A percentile compares a stretch with the other conserved stretches of the same genome.
Conservation (phyloP, 257 asterid species). For the Cynanchum wilfordii region DNA sequence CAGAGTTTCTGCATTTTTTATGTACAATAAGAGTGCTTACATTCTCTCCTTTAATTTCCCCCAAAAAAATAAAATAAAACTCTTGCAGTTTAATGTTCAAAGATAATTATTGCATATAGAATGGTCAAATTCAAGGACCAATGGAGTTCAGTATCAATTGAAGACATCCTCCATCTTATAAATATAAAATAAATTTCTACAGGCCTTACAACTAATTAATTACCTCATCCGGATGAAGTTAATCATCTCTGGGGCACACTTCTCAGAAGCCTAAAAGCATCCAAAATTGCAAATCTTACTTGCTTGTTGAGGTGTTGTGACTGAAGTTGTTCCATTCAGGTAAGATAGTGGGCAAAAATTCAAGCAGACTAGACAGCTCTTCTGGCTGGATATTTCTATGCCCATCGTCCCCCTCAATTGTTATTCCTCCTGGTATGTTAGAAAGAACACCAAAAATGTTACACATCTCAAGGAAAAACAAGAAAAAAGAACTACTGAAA, state of each 20-base stretch:
- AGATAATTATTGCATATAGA: background rate
- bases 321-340: constrained; percentile 8
- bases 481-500: background rate
- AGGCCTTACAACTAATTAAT: background rate
- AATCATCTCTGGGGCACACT: constrained; percentile 11
- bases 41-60: too few species aligned
- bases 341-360: constrained; percentile 15
- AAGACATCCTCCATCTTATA: background rate
- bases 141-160: background rate
- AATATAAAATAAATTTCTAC: background rate
- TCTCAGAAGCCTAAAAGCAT: background rate
- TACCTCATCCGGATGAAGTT: constrained; percentile 11
- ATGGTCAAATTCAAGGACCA: background rate
- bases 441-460: background rate
- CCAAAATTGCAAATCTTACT: background rate
- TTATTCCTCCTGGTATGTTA: constrained; percentile 17
- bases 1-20: too few species aligned
- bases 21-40: too few species aligned
- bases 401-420: constrained; percentile 15
- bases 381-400: constrained; percentile 18
- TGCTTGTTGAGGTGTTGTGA: constrained; percentile 1
- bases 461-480: background rate
- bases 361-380: constrained; percentile 29
- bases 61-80: too few species aligned
- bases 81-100: background rate